Percentiles rank a stretch among this genome's conserved stretches.
Evolutionary conservation across 768 basidiomycete species (phyloP).

Genomic region (Termitomyces sp.): DNA sequence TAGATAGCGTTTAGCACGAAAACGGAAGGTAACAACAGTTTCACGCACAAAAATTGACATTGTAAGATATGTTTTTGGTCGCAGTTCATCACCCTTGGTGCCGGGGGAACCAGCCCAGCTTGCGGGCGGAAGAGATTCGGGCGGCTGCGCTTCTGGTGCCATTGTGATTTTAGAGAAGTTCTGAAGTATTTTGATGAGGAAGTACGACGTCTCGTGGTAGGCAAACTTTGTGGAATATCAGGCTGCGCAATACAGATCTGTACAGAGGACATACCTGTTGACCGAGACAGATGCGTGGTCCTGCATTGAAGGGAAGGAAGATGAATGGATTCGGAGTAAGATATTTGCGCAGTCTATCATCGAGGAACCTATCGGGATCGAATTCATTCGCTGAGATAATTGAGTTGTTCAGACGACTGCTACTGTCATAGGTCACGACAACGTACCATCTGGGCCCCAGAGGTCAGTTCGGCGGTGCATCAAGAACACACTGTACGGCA

Average conservation of each 20-base stretch:
- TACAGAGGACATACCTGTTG: slow-evolving; percentile 26
- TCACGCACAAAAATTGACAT: slow-evolving; percentile 10
- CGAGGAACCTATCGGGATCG: slow-evolving; percentile 63
- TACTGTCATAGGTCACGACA: background rate
- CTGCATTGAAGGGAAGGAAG: slow-evolving; percentile 65
- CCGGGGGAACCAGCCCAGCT: slow-evolving; percentile 31
- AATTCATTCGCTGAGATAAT: slow-evolving; percentile 38
- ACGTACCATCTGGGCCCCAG: slow-evolving; percentile 55
- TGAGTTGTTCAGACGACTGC: background rate
- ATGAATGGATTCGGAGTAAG: slow-evolving; percentile 59
- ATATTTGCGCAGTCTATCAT: slow-evolving; percentile 47
- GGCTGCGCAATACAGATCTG: background rate
- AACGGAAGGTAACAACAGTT: background rate
- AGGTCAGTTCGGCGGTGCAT: slow-evolving; percentile 41
- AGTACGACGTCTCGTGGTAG: slow-evolving; percentile 47
- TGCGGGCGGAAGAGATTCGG: slow-evolving; percentile 31
- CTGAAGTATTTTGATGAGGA: slow-evolving; percentile 44
- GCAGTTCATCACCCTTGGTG: slow-evolving; percentile 22
- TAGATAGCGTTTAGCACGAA: slow-evolving; percentile 4
- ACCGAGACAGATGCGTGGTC: slow-evolving; percentile 58
- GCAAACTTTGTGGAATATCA: slow-evolving; percentile 32
- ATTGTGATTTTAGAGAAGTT: slow-evolving; percentile 30
- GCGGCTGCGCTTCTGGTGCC: slow-evolving; percentile 35
- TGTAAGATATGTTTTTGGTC: slow-evolving; percentile 10
- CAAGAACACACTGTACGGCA: slow-evolving; percentile 26